phyloP scores from a whole-genome alignment of 1,284 basidiomycete genomes.

The Ceratobasidium sp. region DNA sequence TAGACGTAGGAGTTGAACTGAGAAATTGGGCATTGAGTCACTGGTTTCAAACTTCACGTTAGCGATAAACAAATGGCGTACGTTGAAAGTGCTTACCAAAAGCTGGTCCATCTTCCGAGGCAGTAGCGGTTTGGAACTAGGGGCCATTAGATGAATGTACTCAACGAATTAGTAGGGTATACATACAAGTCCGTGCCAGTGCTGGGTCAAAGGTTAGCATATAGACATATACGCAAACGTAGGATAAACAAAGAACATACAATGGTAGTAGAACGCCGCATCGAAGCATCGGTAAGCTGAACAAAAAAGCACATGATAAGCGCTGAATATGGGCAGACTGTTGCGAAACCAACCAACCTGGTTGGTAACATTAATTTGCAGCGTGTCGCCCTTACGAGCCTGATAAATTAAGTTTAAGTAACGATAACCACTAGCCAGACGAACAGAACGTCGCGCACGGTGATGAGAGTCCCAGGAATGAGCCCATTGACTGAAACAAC shows the following conservation, averaged over 20 bases:
- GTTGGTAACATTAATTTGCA: conserved; percentile 30
- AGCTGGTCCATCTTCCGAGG: conserved; percentile 30
- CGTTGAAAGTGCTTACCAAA: conserved; percentile 23
- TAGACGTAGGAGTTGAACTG: conserved; percentile 39
- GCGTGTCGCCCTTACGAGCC: conserved; percentile 31
- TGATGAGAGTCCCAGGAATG: conserved; percentile 29
- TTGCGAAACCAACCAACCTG: background rate
- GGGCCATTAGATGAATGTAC: background rate
- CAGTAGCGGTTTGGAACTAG: conserved; percentile 27
- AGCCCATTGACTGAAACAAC: conserved; percentile 39
- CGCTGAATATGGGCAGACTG: background rate
- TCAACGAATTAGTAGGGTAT: background rate
- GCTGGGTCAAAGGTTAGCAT: background rate
- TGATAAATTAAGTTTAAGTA: background rate
- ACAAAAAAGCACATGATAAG: background rate
- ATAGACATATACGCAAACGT: background rate
- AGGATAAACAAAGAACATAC: conserved; percentile 4
- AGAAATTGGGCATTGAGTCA: conserved; percentile 37
- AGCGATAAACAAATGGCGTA: background rate
- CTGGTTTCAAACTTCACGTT: background rate
- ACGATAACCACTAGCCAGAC: background rate
- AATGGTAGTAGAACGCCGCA: conserved; percentile 37
- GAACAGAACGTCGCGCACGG: background rate
- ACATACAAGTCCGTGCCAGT: conserved; percentile 36
- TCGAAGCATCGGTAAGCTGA: conserved; percentile 30